Conservation (phyloP, 2,329 filamentous ascomycete genomes). For the Penicillium vulpinum region DNA sequence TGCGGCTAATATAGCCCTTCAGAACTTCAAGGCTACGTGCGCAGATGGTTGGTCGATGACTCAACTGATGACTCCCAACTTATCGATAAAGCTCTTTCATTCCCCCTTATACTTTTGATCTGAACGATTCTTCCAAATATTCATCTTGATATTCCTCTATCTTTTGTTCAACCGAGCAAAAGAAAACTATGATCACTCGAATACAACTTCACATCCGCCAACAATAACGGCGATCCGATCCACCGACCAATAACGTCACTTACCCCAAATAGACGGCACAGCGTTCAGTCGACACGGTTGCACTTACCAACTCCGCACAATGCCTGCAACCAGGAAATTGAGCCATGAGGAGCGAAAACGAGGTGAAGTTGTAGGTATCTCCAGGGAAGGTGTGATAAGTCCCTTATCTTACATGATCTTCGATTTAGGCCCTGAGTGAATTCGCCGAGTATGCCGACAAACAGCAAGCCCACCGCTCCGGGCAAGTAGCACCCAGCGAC, state of each 20-base stretch:
- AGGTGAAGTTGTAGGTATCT: slow-evolving; percentile 71
- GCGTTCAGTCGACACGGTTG: slow-evolving; percentile 7
- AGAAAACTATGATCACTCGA: slow-evolving; percentile 45
- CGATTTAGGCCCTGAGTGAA: slow-evolving; percentile 73
- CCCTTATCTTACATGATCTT: slow-evolving; percentile 10
- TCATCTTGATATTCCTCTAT: neutral
- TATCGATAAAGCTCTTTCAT: slow-evolving; percentile 36
- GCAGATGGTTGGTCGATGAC: slow-evolving; percentile 20
- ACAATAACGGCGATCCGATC: slow-evolving; percentile 34
- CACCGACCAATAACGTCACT: slow-evolving; percentile 27
- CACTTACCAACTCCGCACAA: slow-evolving; percentile 20
- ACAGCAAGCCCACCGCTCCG: slow-evolving; percentile 66
- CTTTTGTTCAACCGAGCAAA: slow-evolving; percentile 8
- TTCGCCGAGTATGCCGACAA: slow-evolving; percentile 98
- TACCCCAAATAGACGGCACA: slow-evolving; percentile 14
- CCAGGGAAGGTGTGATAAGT: neutral
- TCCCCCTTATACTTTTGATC: neutral
- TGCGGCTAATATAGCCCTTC: neutral
- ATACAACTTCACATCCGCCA: slow-evolving; percentile 42
- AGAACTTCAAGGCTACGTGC: too few species aligned
- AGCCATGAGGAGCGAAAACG: slow-evolving; percentile 77
- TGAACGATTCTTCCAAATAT: neutral
- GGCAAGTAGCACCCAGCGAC: slow-evolving; percentile 42
- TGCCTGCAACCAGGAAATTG: slow-evolving; percentile 54
- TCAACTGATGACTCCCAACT: slow-evolving; percentile 26